A percentile compares a stretch with the other conserved stretches of the same genome.
Conservation (phyloP, 1,139 yeast species). For the Candida pseudocylindracea region DNA sequence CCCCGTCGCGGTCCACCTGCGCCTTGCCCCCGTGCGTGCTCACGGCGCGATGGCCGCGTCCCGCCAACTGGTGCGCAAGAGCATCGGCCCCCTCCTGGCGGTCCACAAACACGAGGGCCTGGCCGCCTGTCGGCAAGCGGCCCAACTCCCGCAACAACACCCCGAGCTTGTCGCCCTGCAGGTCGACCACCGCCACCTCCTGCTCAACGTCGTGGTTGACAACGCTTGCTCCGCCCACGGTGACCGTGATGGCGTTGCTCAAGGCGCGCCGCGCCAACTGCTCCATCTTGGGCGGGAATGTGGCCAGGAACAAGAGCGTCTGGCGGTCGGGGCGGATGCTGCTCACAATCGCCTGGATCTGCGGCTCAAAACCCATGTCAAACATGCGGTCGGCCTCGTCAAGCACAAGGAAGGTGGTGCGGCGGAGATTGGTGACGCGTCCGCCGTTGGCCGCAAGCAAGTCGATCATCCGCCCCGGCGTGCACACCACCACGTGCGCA, state of each 20-base stretch:
- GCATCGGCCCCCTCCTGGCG: conserved; percentile 68
- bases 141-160: conserved; percentile 20
- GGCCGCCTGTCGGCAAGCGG: conserved; percentile 31
- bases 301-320: conserved; percentile 86
- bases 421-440: conserved; percentile 39
- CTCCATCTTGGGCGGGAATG: conserved; percentile 73
- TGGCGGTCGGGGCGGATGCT: conserved; percentile 76
- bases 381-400: conserved; percentile 97
- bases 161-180: conserved; percentile 9
- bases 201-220: conserved; percentile 74
- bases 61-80: conserved; percentile 26
- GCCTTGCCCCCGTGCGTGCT: conserved; percentile 83
- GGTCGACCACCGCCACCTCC: conserved; percentile 32
- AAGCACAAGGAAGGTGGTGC: conserved; percentile 63
- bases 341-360: conserved; percentile 59
- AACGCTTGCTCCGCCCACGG: conserved; percentile 64
- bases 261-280: conserved; percentile 44
- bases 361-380: conserved; percentile 97
- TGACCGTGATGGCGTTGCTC: conserved; percentile 44
- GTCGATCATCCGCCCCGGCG: conserved; percentile 93
- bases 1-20: conserved; percentile 60
- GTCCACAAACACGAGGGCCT: conserved; percentile 67
- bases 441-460: conserved; percentile 71
- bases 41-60: no score
- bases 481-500: conserved; percentile 68